A percentile compares a stretch with the other conserved stretches of the same genome.
Evolutionary conservation across 768 basidiomycete genomes (phyloP).

Genomic region (Lyophyllum semitale): DNA sequence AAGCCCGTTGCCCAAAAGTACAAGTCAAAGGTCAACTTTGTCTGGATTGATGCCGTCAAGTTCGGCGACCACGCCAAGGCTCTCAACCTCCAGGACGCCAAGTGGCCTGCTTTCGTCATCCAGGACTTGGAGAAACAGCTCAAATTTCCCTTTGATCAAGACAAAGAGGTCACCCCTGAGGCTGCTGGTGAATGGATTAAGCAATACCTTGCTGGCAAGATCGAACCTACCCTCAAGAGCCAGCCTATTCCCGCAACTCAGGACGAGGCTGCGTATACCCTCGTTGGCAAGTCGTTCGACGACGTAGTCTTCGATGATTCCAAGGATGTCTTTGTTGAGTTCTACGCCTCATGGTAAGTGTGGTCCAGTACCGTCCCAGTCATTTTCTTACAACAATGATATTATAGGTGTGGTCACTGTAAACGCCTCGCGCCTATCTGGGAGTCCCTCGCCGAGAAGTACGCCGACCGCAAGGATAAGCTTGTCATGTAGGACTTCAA

Average conservation of each 20-base stretch:
- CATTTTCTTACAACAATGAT: not conserved
- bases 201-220: conserved; percentile 68
- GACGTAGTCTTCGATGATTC: conserved; percentile 80
- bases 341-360: conserved; percentile 92
- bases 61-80: conserved; percentile 96
- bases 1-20: conserved; percentile 77
- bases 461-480: conserved; percentile 69
- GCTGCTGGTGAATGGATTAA: conserved; percentile 60
- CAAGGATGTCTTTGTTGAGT: conserved; percentile 96
- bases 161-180: conserved; percentile 57
- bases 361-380: conserved; percentile 2
- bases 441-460: conserved; percentile 89
- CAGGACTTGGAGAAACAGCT: conserved; percentile 83
- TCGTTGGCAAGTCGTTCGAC: conserved; percentile 92
- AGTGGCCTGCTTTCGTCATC: conserved; percentile 94
- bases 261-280: conserved; percentile 76
- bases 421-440: conserved; percentile 95
- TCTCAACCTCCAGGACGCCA: conserved; percentile 80
- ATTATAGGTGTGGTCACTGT: conserved; percentile 87
- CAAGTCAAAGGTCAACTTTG: conserved; percentile 93
- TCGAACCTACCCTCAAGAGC: conserved; percentile 87
- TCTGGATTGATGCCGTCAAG: conserved; percentile 95
- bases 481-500: conserved; percentile 66
- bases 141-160: conserved; percentile 87
- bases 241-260: conserved; percentile 84